Evolutionary conservation across 441 rosid species (phyloP), one percentile per base, ranked within the genome.

Genomic region (Mallotus japonicus): DNA sequence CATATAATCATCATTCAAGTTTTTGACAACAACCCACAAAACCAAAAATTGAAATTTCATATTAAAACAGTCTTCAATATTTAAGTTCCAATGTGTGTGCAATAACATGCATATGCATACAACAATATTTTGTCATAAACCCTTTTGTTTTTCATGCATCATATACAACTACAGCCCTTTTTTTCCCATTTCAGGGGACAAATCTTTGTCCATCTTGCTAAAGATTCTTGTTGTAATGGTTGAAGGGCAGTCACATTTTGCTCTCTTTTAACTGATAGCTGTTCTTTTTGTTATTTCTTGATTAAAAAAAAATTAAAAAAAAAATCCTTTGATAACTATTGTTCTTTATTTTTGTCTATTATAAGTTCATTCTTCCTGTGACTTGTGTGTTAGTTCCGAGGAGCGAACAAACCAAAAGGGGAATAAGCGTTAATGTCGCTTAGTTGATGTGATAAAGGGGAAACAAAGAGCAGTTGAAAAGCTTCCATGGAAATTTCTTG

Each of bases 361-460:
- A 76, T 73, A 62, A 28, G 15, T 42, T 44, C 50, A 20, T 17
- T 63, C 12, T 50, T 17, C 73, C 54, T 74, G 71, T 68, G 73
- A 76, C 61, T 71, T 83, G 80, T 83, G 85, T 83, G 85, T 67
- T 80, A 85, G 83, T 93, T 86, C 90, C 95, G 84, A 86, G 92
- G 87, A 75, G 71, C 46, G 61, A 67, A 71, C 40, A 77, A 71
- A 46, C 40, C 42, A 59, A 73, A 81, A 83, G 82, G 74, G 74
- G 77, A 73, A 74, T 77, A 75, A 85, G 85, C 83, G 88, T 72
- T 87, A 70, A 84, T 87, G 87, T 88, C 85, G 85, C 78, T 80
- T 11, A 28, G 53, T 82, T 91, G 95, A 86, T 83, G 82, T 65
- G 85, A 83, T 80, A 90, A 93, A 92, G 92, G 85, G 90, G 74